phyloP scores from a whole-genome alignment of 2,329 filamentous ascomycete genomes.

The Fusarium coicis region DNA sequence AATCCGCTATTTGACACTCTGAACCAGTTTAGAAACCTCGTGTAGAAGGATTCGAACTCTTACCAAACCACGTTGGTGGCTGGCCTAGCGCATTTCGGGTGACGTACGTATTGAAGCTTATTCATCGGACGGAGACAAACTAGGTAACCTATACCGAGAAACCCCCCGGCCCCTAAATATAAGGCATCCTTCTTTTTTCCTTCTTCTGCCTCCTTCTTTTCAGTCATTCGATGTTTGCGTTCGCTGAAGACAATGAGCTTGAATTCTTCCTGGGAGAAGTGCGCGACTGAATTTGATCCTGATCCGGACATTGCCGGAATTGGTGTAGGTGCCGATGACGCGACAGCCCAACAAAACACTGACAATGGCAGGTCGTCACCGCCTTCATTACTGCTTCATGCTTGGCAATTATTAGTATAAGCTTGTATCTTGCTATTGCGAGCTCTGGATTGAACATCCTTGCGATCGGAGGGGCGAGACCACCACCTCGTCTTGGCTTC shows the following conservation, averaged over 20 bases:
- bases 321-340: neutral
- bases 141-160: neutral
- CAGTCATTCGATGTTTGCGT: fast-evolving
- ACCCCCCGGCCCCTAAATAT: neutral
- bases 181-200: neutral
- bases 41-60: neutral
- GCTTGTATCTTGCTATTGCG: neutral
- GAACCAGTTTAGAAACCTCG: neutral
- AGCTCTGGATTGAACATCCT: neutral
- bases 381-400: neutral
- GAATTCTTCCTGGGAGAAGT: neutral
- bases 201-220: neutral
- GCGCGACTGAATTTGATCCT: neutral
- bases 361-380: neutral
- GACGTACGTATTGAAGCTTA: neutral
- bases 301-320: neutral
- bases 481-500: neutral
- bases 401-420: neutral
- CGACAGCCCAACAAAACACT: fast-evolving
- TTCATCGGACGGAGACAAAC: neutral
- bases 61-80: neutral
- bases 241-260: neutral
- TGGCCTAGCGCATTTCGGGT: neutral
- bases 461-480: neutral
- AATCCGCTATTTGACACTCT: neutral